These are phyloP conservation scores for Plectosphaerella cucumerina DNA, from an alignment of 2,329 filamentous ascomycete genomes.

Conservation along the genomic window DNA sequence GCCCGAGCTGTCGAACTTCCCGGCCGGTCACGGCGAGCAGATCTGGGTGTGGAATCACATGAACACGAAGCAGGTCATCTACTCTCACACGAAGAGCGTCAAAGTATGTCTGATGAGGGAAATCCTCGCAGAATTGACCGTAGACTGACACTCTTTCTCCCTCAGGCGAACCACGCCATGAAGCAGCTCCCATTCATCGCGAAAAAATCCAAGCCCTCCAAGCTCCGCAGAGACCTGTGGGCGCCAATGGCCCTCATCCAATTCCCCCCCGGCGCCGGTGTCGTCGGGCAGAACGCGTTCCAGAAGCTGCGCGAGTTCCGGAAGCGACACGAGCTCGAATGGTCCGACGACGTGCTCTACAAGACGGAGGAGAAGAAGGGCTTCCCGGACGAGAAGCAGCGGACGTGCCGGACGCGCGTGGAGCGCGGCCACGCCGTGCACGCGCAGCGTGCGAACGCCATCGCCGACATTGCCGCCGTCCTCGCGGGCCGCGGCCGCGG, in stretches of 20 bases:
- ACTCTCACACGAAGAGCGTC: conserved; percentile 42
- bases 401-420: conserved; percentile 27
- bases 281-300: conserved; percentile 55
- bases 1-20: conserved; percentile 16
- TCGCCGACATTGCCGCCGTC: conserved; percentile 61
- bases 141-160: background rate
- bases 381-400: conserved; percentile 17
- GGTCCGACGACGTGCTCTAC: conserved; percentile 45
- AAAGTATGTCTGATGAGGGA: conserved; percentile 31
- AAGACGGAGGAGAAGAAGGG: conserved; percentile 19
- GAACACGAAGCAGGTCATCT: conserved; percentile 45
- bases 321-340: conserved; percentile 57
- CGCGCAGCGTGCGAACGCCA: conserved; percentile 56
- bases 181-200: conserved; percentile 61
- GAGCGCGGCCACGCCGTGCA: conserved; percentile 50
- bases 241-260: conserved; percentile 54
- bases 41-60: conserved; percentile 54
- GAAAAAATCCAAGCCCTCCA: conserved; percentile 61
- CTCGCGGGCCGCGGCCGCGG: conserved; percentile 48
- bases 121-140: background rate
- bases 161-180: conserved; percentile 40
- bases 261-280: conserved; percentile 48
- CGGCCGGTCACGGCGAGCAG: conserved; percentile 48
- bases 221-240: conserved; percentile 66
- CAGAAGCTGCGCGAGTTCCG: conserved; percentile 63